These are phyloP conservation scores for Phytophthora citricola DNA, from an alignment of 352 stramenopile species.

Conservation along the genomic window DNA sequence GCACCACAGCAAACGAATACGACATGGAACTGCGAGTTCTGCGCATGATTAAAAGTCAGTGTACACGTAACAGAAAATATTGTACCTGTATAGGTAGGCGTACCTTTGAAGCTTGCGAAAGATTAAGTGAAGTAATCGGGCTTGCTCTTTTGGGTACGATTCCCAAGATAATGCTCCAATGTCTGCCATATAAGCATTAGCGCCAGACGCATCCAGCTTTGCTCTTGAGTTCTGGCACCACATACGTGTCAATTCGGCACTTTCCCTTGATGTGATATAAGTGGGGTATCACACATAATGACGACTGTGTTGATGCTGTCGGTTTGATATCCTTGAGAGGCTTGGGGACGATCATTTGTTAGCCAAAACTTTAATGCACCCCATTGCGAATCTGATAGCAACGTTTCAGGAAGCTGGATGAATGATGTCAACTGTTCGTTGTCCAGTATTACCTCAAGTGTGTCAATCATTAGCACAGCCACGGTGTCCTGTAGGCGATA, in stretches of 20 bases:
- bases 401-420: constrained; percentile 32
- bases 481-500: constrained; percentile 33
- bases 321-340: not conserved
- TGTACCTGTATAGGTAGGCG: not conserved
- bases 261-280: constrained; percentile 32
- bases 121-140: constrained; percentile 42
- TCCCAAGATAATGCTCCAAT: constrained; percentile 37
- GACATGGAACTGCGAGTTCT: constrained; percentile 50
- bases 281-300: constrained; percentile 61
- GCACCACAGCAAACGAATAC: constrained; percentile 52
- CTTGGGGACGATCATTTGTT: not conserved
- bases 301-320: constrained; percentile 33
- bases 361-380: constrained; percentile 41
- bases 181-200: not conserved
- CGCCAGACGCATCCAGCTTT: not conserved
- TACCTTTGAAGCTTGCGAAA: constrained; percentile 46
- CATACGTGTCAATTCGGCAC: constrained; percentile 18
- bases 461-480: constrained; percentile 50
- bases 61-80: not conserved
- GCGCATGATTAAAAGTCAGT: not conserved
- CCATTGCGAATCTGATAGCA: constrained; percentile 47
- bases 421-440: constrained; percentile 26
- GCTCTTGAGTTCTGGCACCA: constrained; percentile 11
- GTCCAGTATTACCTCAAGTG: constrained; percentile 40
- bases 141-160: constrained; percentile 49